phyloP scores from a whole-genome alignment of 2,329 filamentous ascomycete genomes.

The Aspergillus texensis region DNA sequence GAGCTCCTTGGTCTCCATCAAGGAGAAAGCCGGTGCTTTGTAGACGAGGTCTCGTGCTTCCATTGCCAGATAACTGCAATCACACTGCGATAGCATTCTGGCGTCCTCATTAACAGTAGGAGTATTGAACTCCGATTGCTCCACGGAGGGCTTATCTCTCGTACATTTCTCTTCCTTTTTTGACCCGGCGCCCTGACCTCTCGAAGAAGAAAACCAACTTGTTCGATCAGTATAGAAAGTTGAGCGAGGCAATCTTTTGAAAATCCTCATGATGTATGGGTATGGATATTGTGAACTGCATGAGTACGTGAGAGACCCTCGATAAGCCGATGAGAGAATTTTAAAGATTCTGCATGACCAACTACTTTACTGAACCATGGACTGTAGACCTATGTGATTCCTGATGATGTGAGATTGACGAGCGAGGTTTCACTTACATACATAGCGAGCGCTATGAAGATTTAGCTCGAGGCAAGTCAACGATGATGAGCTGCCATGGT shows the following conservation, averaged over 20 bases:
- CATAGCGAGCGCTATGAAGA: background rate
- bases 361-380: background rate
- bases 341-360: background rate
- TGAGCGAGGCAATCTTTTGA: background rate
- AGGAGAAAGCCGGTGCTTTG: background rate
- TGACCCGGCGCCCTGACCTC: background rate
- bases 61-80: background rate
- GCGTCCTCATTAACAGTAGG: background rate
- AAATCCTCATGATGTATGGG: background rate
- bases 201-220: background rate
- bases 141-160: background rate
- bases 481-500: background rate
- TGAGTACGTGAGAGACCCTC: too few relatives aligned
- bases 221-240: background rate
- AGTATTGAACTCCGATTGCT: background rate
- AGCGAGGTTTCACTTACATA: too few relatives aligned
- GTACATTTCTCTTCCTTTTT: background rate
- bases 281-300: background rate
- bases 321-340: too few relatives aligned
- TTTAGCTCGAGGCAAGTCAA: background rate
- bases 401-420: too few relatives aligned
- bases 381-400: background rate
- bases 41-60: background rate
- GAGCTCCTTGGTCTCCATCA: slow-evolving; percentile 7
- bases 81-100: background rate